These are phyloP conservation scores for Ceriops tagal DNA, from an alignment of 345 rosid species.

Conservation along the genomic window DNA sequence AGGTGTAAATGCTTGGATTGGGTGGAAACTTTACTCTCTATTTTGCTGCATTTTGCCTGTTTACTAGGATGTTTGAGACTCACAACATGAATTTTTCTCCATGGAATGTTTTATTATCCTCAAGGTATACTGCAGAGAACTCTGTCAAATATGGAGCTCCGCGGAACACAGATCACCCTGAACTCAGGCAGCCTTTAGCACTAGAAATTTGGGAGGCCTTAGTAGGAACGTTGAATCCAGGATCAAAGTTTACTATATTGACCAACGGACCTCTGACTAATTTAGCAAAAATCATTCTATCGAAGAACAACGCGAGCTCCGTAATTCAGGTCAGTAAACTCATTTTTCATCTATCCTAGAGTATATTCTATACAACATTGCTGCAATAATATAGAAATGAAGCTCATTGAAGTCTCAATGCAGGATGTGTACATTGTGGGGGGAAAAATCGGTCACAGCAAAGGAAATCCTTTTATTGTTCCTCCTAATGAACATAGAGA, in stretches of 20 bases:
- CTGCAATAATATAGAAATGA: not conserved
- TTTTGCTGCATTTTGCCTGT: not conserved
- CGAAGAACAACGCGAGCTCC: conserved; percentile 36
- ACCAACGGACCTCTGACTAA: conserved; percentile 83
- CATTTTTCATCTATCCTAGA: not conserved
- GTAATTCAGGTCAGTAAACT: conserved; percentile 48
- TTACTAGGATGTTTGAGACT: not conserved
- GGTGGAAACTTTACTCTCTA: not conserved
- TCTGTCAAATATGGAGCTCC: conserved; percentile 62
- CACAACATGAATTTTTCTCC: not conserved
- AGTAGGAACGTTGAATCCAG: conserved; percentile 32
- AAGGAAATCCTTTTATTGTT: conserved; percentile 53
- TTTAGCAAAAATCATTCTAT: conserved; percentile 57
- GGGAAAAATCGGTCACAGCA: conserved; percentile 52
- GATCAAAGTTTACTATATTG: conserved; percentile 60
- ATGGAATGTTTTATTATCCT: not conserved
- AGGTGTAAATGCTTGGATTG: conserved; percentile 37
- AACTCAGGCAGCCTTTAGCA: conserved; percentile 69
- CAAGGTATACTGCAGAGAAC: conserved; percentile 79
- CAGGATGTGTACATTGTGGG: conserved; percentile 81
- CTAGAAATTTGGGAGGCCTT: conserved; percentile 64
- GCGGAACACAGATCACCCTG: conserved; percentile 60
- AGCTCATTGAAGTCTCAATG: conserved; percentile 11
- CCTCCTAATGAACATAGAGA: conserved; percentile 59
- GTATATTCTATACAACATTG: not conserved